Percentiles rank a stretch among this genome's conserved stretches.
Evolutionary conservation across 2,329 filamentous ascomycete species (phyloP).

Genomic region (Colletotrichum zoysiae): DNA sequence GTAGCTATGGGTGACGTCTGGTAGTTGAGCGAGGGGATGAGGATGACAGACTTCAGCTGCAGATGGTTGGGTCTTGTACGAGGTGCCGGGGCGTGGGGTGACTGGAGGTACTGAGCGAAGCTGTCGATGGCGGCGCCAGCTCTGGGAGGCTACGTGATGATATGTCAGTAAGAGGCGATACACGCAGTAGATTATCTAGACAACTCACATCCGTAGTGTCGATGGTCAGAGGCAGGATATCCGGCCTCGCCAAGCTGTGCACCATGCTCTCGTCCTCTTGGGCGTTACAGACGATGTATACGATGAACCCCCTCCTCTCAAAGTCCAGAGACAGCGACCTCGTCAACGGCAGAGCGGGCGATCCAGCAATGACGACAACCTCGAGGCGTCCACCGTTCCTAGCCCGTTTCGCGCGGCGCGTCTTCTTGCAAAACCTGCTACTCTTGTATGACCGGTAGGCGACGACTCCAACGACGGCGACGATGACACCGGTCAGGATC

Average conservation of each 20-base stretch:
- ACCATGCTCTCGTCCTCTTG: constrained; percentile 86
- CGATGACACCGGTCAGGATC: constrained; percentile 76
- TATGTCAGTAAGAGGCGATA: constrained; percentile 24
- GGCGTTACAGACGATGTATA: constrained; percentile 90
- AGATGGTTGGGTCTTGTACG: constrained; percentile 82
- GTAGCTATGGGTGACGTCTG: constrained; percentile 87
- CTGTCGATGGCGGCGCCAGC: constrained; percentile 77
- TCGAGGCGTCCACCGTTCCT: constrained; percentile 88
- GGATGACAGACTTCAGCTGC: constrained; percentile 81
- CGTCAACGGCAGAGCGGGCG: constrained; percentile 84
- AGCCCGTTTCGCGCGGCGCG: constrained; percentile 81
- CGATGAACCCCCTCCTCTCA: constrained; percentile 91
- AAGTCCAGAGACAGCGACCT: constrained; percentile 87
- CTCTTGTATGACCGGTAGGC: constrained; percentile 65
- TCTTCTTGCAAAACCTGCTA: constrained; percentile 71
- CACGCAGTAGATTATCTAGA: constrained; percentile 1
- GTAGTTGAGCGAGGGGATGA: constrained; percentile 86
- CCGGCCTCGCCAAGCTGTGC: constrained; percentile 79
- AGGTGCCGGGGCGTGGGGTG: constrained; percentile 81
- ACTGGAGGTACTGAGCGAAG: constrained; percentile 78
- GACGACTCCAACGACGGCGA: constrained; percentile 78
- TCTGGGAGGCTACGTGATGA: constrained; percentile 69
- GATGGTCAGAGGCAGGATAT: constrained; percentile 84
- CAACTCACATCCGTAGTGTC: constrained; percentile 82
- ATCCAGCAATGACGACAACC: constrained; percentile 90